Percentiles rank a stretch among this genome's conserved stretches.
These are phyloP conservation scores for Pezicula radicicola DNA, from an alignment of 2,329 filamentous ascomycete species.

Conservation along the genomic window DNA sequence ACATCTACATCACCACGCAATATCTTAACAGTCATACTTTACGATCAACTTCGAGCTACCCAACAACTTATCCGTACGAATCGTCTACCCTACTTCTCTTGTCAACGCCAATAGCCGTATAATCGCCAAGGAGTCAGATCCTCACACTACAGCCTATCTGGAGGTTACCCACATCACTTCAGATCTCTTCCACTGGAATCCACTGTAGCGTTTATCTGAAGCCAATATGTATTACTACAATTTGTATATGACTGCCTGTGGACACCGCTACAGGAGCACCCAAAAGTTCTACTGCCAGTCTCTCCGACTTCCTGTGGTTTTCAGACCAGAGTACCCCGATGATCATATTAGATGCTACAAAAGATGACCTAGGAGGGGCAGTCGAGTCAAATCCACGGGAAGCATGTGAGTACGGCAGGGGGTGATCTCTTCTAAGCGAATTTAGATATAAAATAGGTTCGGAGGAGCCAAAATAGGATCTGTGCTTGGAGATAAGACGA, in stretches of 20 bases:
- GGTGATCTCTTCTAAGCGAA: not conserved
- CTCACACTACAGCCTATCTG: not conserved
- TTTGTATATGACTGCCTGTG: not conserved
- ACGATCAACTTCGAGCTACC: too few species aligned
- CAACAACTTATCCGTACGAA: too few species aligned
- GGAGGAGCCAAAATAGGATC: too few species aligned
- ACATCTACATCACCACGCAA: too few species aligned
- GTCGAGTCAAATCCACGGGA: not conserved
- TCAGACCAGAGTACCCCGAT: not conserved
- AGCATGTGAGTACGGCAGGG: not conserved
- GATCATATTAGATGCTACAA: not conserved
- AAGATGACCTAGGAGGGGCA: not conserved
- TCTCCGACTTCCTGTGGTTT: not conserved
- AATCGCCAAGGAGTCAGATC: too few species aligned
- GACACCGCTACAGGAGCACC: not conserved
- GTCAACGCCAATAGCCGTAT: too few species aligned
- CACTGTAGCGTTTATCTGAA: not conserved
- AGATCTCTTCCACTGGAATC: not conserved
- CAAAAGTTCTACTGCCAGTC: not conserved
- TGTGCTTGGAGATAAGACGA: too few species aligned
- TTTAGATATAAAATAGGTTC: slow-evolving; percentile 50
- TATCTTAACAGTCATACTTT: too few species aligned
- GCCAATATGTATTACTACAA: not conserved
- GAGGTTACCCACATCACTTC: not conserved
- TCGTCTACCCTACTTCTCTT: too few species aligned